A percentile compares a stretch with the other conserved stretches of the same genome.
Conservation (phyloP, 2,329 filamentous ascomycete species). For the Aspergillus sergii region DNA sequence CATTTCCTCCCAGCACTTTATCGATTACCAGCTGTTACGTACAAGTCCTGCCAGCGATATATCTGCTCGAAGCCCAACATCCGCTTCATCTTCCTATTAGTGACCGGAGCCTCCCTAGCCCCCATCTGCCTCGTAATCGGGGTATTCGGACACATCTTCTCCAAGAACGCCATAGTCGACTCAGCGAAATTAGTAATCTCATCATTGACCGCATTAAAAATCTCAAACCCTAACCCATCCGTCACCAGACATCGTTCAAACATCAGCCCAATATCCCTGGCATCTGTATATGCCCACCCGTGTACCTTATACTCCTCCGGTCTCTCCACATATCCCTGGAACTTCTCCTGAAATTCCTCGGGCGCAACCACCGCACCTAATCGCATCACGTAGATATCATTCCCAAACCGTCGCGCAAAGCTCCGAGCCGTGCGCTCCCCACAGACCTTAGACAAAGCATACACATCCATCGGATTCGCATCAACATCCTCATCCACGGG, state of each 20-base stretch:
- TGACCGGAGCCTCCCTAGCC: conserved; percentile 62
- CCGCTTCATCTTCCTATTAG: conserved; percentile 62
- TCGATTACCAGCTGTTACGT: background rate
- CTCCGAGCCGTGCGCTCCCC: conserved; percentile 60
- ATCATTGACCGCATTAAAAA: conserved; percentile 67
- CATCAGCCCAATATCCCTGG: conserved; percentile 63
- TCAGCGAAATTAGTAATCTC: conserved; percentile 57
- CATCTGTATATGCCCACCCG: conserved; percentile 66
- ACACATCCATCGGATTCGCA: conserved; percentile 63
- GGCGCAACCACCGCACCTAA: conserved; percentile 66
- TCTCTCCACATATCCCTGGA: conserved; percentile 53
- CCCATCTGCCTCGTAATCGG: conserved; percentile 59
- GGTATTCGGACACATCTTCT: conserved; percentile 52
- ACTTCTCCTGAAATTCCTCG: conserved; percentile 59
- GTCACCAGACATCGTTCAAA: conserved; percentile 58
- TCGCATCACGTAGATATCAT: conserved; percentile 63
- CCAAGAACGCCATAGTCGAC: conserved; percentile 57
- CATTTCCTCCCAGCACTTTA: no score
- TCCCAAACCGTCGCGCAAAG: conserved; percentile 57
- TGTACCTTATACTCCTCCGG: conserved; percentile 58
- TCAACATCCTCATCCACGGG: conserved; percentile 63
- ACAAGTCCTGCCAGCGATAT: conserved; percentile 39
- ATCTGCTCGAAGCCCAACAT: conserved; percentile 62
- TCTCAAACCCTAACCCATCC: conserved; percentile 61
- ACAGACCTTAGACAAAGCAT: conserved; percentile 63